phyloP scores from a whole-genome alignment of 345 rosid genomes.

The Isatis tinctoria region DNA sequence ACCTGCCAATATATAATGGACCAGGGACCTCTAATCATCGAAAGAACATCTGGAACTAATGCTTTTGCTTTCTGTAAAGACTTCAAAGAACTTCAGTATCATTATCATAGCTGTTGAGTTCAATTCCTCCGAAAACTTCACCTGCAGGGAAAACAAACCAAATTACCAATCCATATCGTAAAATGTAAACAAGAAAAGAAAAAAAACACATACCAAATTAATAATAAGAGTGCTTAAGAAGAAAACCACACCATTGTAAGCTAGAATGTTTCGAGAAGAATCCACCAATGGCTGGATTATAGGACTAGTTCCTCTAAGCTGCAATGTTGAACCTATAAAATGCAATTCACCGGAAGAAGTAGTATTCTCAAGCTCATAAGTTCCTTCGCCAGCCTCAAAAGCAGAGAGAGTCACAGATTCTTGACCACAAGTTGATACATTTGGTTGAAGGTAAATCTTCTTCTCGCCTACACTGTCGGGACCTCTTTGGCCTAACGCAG shows the following conservation, averaged over 20 bases:
- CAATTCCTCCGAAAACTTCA: constrained; percentile 74
- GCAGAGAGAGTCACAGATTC: constrained; percentile 20
- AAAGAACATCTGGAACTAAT: constrained; percentile 63
- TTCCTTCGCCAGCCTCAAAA: constrained; percentile 30
- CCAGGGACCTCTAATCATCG: constrained; percentile 84
- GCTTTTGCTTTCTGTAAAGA: constrained; percentile 35
- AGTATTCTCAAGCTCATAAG: constrained; percentile 5
- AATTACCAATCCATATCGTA: not conserved
- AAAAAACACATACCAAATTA: too few species aligned
- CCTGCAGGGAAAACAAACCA: constrained; percentile 36
- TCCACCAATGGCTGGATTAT: constrained; percentile 63
- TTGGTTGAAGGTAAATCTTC: constrained; percentile 42
- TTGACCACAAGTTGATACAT: constrained; percentile 4
- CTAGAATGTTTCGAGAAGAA: constrained; percentile 52
- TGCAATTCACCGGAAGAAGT: constrained; percentile 39
- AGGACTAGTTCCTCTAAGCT: constrained; percentile 65
- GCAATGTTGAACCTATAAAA: constrained; percentile 74
- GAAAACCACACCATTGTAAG: constrained; percentile 54
- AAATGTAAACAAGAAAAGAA: not conserved
- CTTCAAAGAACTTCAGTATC: constrained; percentile 62
- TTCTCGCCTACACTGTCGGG: constrained; percentile 63
- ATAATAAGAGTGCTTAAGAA: too few species aligned
- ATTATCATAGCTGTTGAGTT: constrained; percentile 48
- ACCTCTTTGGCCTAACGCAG: constrained; percentile 59
- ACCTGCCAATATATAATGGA: constrained; percentile 90